These are phyloP conservation scores for Diddensiella caesifluorescens DNA, from an alignment of 805 yeast genomes.

Conservation along the genomic window DNA sequence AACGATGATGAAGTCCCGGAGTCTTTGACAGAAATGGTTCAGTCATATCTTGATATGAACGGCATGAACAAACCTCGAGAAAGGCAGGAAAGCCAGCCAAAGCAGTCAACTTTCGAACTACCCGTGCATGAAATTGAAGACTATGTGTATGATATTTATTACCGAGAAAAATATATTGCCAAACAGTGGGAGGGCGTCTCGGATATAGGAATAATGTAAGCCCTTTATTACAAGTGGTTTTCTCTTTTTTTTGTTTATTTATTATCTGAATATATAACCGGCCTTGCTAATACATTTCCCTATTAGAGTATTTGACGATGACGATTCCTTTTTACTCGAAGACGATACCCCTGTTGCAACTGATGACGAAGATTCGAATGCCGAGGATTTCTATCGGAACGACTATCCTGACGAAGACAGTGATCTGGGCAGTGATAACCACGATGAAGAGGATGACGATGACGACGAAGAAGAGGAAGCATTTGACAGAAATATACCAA, in stretches of 20 bases:
- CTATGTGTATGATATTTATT: slow-evolving; percentile 88
- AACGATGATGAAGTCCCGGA: slow-evolving; percentile 28
- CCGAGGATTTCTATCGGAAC: slow-evolving; percentile 80
- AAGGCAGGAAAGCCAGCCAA: slow-evolving; percentile 1
- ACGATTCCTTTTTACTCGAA: slow-evolving; percentile 24
- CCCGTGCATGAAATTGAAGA: slow-evolving; percentile 42
- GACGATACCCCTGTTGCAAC: slow-evolving; percentile 28
- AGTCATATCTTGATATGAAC: slow-evolving; percentile 48
- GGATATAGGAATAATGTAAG: slow-evolving; percentile 32
- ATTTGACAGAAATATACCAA: slow-evolving; percentile 3
- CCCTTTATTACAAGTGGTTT: slow-evolving; percentile 4
- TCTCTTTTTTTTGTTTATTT: slow-evolving; percentile 2
- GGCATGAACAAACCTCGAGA: slow-evolving; percentile 18
- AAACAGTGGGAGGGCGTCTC: slow-evolving; percentile 34
- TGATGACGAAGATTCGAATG: slow-evolving; percentile 39
- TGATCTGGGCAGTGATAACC: slow-evolving; percentile 37
- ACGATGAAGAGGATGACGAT: slow-evolving; percentile 33
- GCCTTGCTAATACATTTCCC: too few relatives aligned
- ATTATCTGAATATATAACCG: not conserved
- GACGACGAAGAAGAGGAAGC: slow-evolving; percentile 31
- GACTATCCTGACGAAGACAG: slow-evolving; percentile 95
- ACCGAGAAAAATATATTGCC: slow-evolving; percentile 51
- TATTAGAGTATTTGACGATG: slow-evolving; percentile 33
- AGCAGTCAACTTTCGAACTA: slow-evolving; percentile 1
- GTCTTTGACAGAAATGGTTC: slow-evolving; percentile 65